Conservation (phyloP, 2,329 filamentous ascomycete species). For the Phialocephala sp. region DNA sequence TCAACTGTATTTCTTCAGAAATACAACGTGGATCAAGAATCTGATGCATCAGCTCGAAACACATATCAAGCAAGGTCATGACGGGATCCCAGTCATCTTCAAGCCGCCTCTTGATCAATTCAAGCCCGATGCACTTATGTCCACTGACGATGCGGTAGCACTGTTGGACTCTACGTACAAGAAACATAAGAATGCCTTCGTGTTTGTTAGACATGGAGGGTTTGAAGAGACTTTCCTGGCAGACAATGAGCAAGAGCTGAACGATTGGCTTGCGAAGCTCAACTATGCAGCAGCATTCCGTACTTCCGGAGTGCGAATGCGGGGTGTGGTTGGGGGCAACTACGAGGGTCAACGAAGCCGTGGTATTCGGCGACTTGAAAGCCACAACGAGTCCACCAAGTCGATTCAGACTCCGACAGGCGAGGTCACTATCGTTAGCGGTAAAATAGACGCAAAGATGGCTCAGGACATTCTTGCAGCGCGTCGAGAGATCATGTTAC, state of each 20-base stretch:
- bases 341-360: constrained; percentile 82
- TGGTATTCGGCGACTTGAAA: constrained; percentile 72
- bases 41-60: constrained; percentile 87
- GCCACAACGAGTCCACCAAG: constrained; percentile 54
- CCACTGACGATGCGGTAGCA: constrained; percentile 90
- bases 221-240: constrained; percentile 91
- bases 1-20: constrained; percentile 95
- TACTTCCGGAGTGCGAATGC: constrained; percentile 88
- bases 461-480: constrained; percentile 85
- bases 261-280: constrained; percentile 94
- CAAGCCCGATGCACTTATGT: constrained; percentile 92
- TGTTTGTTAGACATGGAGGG: constrained; percentile 85
- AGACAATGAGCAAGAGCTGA: constrained; percentile 88
- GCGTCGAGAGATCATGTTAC: constrained; percentile 79
- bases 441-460: constrained; percentile 80
- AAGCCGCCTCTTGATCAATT: constrained; percentile 89
- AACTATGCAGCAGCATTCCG: constrained; percentile 96
- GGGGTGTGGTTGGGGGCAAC: constrained; percentile 81
- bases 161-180: constrained; percentile 86
- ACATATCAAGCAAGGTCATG: constrained; percentile 78
- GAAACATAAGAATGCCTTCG: constrained; percentile 94
- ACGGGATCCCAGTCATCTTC: constrained; percentile 81
- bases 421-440: constrained; percentile 74
- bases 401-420: constrained; percentile 73
- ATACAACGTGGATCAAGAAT: constrained; percentile 89